phyloP scores from a whole-genome alignment of 2,329 filamentous ascomycete species.

The Penicillium sp. region DNA sequence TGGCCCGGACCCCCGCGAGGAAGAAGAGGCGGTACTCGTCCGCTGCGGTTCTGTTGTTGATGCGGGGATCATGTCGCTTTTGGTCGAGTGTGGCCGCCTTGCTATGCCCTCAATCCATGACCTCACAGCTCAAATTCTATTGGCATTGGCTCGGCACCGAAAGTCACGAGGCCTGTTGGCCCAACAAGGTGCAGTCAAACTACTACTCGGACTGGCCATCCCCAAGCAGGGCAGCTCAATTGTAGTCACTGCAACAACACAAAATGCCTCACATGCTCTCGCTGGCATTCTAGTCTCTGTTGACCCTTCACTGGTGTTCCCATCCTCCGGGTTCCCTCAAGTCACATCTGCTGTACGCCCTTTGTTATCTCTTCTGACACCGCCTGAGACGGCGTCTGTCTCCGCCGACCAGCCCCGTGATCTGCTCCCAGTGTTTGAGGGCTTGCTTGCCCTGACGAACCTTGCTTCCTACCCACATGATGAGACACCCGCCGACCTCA shows the following conservation, averaged over 20 bases:
- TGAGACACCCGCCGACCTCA: conserved; percentile 59
- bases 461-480: conserved; percentile 65
- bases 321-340: conserved; percentile 69
- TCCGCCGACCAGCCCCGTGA: conserved; percentile 61
- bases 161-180: conserved; percentile 76
- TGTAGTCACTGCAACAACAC: conserved; percentile 40
- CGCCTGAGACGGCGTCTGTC: conserved; percentile 59
- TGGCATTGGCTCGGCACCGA: conserved; percentile 72
- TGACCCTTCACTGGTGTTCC: conserved; percentile 82
- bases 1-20: conserved; percentile 65
- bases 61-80: conserved; percentile 71
- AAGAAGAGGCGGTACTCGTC: conserved; percentile 71
- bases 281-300: conserved; percentile 84
- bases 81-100: conserved; percentile 72
- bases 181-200: conserved; percentile 89
- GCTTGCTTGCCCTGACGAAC: conserved; percentile 89
- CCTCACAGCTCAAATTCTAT: conserved; percentile 75
- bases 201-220: conserved; percentile 70
- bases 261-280: conserved; percentile 74
- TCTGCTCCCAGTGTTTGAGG: conserved; percentile 85
- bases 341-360: conserved; percentile 79
- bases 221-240: conserved; percentile 42
- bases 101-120: conserved; percentile 66
- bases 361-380: conserved; percentile 70
- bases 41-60: conserved; percentile 79